These are phyloP conservation scores for Apium graveolens DNA, from an alignment of 129 eudicot genomes.

Conservation along the genomic window DNA sequence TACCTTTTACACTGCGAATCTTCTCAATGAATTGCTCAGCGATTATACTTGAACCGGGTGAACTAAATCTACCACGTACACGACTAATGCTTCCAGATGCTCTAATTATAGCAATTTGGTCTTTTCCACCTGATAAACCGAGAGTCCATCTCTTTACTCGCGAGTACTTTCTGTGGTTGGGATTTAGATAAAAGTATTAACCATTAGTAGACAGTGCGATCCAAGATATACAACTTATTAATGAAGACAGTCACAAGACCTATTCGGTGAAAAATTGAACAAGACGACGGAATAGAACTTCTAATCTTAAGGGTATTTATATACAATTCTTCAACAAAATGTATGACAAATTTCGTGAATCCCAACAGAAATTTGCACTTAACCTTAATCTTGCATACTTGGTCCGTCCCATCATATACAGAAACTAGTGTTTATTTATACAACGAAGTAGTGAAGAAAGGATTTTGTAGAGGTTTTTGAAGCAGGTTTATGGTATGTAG, in stretches of 20 bases:
- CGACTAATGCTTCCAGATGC: conserved; percentile 87
- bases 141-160: conserved; percentile 61
- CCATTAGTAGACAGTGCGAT: background rate
- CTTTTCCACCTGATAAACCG: conserved; percentile 70
- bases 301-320: background rate
- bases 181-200: background rate
- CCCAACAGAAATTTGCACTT: background rate
- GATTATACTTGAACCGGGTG: conserved; percentile 53
- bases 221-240: background rate
- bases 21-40: conserved; percentile 80
- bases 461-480: background rate
- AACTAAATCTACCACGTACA: conserved; percentile 39
- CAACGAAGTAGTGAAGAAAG: background rate
- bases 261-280: background rate
- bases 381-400: background rate
- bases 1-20: conserved; percentile 64
- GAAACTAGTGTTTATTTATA: background rate
- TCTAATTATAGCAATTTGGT: conserved; percentile 73
- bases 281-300: background rate
- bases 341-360: background rate
- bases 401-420: background rate
- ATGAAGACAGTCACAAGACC: background rate
- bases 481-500: background rate
- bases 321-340: background rate
- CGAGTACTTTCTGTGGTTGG: conserved; percentile 56